Conservation (phyloP, 352 stramenopile species). For the Phytophthora lateralis region DNA sequence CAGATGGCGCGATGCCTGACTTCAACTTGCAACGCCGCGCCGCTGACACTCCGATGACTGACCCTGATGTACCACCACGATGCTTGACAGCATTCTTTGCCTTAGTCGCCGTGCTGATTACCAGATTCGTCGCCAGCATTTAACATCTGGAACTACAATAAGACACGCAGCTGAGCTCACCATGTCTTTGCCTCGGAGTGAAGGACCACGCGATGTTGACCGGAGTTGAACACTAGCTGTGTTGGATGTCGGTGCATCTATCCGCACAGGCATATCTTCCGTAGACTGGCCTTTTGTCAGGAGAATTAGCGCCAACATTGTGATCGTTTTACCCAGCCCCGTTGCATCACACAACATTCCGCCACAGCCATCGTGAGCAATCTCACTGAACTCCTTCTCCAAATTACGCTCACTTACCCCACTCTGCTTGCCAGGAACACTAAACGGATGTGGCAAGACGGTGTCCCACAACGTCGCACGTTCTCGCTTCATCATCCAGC, state of each 20-base stretch:
- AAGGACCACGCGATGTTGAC: slow-evolving; percentile 6
- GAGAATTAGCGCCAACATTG: slow-evolving; percentile 77
- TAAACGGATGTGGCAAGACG: slow-evolving; percentile 48
- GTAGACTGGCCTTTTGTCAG: slow-evolving; percentile 62
- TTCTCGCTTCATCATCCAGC: slow-evolving; percentile 78
- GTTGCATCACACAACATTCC: slow-evolving; percentile 82
- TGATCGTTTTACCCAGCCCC: slow-evolving; percentile 82
- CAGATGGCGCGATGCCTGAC: too few species aligned
- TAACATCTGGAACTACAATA: slow-evolving; percentile 67
- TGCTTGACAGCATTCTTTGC: too few species aligned
- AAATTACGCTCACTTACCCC: slow-evolving; percentile 15
- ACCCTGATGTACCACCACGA: too few species aligned
- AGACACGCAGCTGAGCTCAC: slow-evolving; percentile 50
- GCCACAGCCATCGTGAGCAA: slow-evolving; percentile 60
- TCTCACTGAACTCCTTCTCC: slow-evolving; percentile 52
- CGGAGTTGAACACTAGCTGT: slow-evolving; percentile 18
- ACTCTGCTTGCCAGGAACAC: slow-evolving; percentile 35
- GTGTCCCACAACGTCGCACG: slow-evolving; percentile 21
- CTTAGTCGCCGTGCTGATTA: too few species aligned
- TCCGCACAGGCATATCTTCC: slow-evolving; percentile 7
- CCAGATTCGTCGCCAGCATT: too few species aligned
- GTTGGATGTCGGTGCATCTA: slow-evolving; percentile 9
- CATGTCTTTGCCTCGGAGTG: slow-evolving; percentile 27
- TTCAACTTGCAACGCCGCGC: too few species aligned
- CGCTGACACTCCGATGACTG: too few species aligned